Base-by-base conservation (phyloP, 768 basidiomycete genomes). In the Tulasnella sp. region DNA sequence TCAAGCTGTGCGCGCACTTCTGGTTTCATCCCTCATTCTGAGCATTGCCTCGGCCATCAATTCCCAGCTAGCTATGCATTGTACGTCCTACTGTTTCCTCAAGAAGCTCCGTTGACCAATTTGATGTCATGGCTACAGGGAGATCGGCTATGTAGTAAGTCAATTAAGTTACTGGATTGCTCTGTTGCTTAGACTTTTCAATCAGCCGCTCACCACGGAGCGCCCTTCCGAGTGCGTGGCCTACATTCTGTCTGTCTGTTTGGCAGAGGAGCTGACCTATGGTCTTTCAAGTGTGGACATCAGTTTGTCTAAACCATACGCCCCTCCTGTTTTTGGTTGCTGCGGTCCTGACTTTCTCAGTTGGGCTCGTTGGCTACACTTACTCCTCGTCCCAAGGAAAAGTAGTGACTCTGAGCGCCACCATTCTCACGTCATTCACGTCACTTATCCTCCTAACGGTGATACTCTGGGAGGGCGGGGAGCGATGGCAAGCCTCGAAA, bases 91-190 rank as follows among this genome's bases (percentile, higher is more conserved):
- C 22, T n/a, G 9, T 12, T n/a, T 37, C 0, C 22, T 34, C 8
- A 9, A 9, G 8, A 31, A 15, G 17, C 39, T 19, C 15, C 45
- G 14, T 14, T 22, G 6, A 31, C 29, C 6, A 22, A 19, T 49
- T 64, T 31, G 11, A 31, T n/a, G 58, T 11, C 29, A 12, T 45
- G 12, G 37, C 3, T 39, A 29, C 15, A 73, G 72, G 77, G 78
- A 70, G 75, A n/a, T 1, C 77, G 0, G 78, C 78, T 4, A 78
- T 77, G 69, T 78, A 78, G 76, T 77, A 64, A 72, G 76, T 76
- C 1, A 15, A 54, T 2, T 15, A 12, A 19, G 17, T 19, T 6
- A 34, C 25, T 52, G 11, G 36, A 36, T 11, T 5, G 19, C 17
- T 12, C 42, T 15, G 29, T 25, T 74, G 12, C 45, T 52, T 6